These are phyloP conservation scores for Fusarium euwallaceae DNA, from an alignment of 2,329 filamentous ascomycete species.

Conservation along the genomic window DNA sequence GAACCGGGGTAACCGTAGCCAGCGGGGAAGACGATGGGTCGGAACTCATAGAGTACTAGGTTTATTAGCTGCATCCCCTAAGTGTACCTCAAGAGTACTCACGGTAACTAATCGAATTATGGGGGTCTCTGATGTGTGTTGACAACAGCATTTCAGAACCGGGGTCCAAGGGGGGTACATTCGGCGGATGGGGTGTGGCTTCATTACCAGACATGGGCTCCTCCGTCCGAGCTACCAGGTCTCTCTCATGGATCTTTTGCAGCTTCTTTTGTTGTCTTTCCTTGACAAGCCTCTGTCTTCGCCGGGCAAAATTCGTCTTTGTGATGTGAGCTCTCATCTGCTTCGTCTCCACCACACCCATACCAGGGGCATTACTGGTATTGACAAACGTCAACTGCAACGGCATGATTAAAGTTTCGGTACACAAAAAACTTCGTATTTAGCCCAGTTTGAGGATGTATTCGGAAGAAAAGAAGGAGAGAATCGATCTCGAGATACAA, in stretches of 20 bases:
- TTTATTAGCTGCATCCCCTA: background rate
- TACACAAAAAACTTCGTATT: too few relatives aligned
- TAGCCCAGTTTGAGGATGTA: background rate
- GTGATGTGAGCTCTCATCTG: conserved; percentile 39
- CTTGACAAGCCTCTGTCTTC: conserved; percentile 26
- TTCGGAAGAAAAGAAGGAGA: background rate
- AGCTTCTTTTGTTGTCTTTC: background rate
- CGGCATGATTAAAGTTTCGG: conserved; percentile 1
- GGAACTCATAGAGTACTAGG: conserved; percentile 28
- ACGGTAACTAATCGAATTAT: conserved; percentile 11
- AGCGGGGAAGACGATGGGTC: conserved; percentile 30
- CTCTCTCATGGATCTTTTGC: background rate
- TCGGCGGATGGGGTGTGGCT: background rate
- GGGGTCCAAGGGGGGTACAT: background rate
- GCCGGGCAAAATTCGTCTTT: conserved; percentile 31
- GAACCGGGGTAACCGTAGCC: conserved; percentile 8
- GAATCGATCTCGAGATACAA: background rate
- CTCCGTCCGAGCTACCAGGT: background rate
- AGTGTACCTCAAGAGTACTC: background rate
- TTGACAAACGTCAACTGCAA: conserved; percentile 36
- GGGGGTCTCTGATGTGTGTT: background rate
- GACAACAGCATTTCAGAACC: background rate
- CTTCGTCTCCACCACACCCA: conserved; percentile 22
- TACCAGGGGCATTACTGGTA: conserved; percentile 22
- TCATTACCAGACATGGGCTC: background rate